Percentiles rank a stretch among this genome's conserved stretches.
Conservation (phyloP, 1,284 basidiomycete genomes). For the Cystobasidium pallidum region DNA sequence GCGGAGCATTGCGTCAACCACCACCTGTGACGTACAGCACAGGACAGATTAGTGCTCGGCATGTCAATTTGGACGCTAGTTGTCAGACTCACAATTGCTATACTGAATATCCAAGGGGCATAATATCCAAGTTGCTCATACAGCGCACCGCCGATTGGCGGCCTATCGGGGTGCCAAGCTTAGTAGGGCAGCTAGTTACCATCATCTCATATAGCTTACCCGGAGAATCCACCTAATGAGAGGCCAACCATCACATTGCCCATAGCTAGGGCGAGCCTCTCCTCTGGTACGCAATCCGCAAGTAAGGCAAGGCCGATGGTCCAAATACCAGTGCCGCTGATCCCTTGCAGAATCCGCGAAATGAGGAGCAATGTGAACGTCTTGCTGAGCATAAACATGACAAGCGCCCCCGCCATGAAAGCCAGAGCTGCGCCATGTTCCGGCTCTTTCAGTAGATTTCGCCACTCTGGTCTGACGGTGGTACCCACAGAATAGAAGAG, state of each 20-base stretch:
- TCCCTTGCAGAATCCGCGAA: slow-evolving; percentile 51
- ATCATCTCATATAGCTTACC: slow-evolving; percentile 21
- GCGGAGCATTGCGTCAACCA: slow-evolving; percentile 48
- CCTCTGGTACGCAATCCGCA: slow-evolving; percentile 38
- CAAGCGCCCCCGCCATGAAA: slow-evolving; percentile 51
- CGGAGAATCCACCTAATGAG: slow-evolving; percentile 45
- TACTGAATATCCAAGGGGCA: slow-evolving; percentile 52
- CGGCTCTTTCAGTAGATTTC: too few relatives aligned
- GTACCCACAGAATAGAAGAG: slow-evolving; percentile 44
- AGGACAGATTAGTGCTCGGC: background rate
- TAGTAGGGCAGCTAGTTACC: too few relatives aligned
- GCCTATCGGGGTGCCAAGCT: background rate
- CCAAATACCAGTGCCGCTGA: slow-evolving; percentile 51
- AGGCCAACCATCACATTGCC: slow-evolving; percentile 51
- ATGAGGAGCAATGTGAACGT: slow-evolving; percentile 48
- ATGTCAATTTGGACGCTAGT: too few relatives aligned
- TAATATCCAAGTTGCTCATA: slow-evolving; percentile 51
- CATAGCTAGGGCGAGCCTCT: slow-evolving; percentile 32
- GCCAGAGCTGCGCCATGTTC: slow-evolving; percentile 44
- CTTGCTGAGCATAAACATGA: slow-evolving; percentile 52
- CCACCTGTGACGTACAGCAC: slow-evolving; percentile 20
- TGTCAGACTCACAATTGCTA: slow-evolving; percentile 45
- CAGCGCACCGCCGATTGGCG: slow-evolving; percentile 46
- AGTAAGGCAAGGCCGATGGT: slow-evolving; percentile 44
- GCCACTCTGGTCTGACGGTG: too few relatives aligned